Evolutionary conservation across 495 filamentous ascomycete species (phyloP), one percentile per base, ranked within the genome.

Genomic region (Pyrenopolyporus hunteri): DNA sequence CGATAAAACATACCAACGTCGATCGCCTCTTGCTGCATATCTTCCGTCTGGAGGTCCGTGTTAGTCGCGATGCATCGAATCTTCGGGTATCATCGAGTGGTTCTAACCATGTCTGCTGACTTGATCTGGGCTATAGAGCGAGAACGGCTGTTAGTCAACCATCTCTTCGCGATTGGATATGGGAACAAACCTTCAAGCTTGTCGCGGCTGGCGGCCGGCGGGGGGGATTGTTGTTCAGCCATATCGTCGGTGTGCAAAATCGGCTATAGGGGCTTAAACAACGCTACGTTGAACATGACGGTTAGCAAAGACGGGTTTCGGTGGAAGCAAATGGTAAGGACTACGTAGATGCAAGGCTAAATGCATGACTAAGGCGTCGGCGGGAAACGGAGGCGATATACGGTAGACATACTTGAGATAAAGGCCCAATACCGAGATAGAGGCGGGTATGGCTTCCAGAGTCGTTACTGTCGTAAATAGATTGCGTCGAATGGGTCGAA

Each of bases 1-100:
- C 10, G 9, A 42, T 33, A 26, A 63, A 51, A 80, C 92, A 62
- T 88, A 97, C 93, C 91, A 73, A 97, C 86, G 79, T 96, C 91
- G 63, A 98, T 86, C 22, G 88, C 92, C 74, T 96, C 92, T 66
- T 89, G 87, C 69, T 96, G 91, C 95, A 98, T 96, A 57, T 97
- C 93, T 62, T 98, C 94, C 55, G 86, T 91, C 94, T 97, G 63
- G 51, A 45, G 50, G 60, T 25, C n/a, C 26, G 33, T 40, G 59
- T 78, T 66, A 76, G 76, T 46, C 39, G 36, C 17, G 20, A 11
- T 45, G 26, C 3, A 33, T 48, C 13, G 33, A 47, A 43, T 7
- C 26, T 3, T 20, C 11, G 9, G 44, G 25, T 14, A 50, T 14
- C 7, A n/a, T 9, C 29, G 23, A 48, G 39, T 28, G 45, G n/a